A percentile compares a stretch with the other conserved stretches of the same genome.
These are phyloP conservation scores for Sclerotinia nivalis DNA, from an alignment of 2,329 filamentous ascomycete species.

Conservation along the genomic window DNA sequence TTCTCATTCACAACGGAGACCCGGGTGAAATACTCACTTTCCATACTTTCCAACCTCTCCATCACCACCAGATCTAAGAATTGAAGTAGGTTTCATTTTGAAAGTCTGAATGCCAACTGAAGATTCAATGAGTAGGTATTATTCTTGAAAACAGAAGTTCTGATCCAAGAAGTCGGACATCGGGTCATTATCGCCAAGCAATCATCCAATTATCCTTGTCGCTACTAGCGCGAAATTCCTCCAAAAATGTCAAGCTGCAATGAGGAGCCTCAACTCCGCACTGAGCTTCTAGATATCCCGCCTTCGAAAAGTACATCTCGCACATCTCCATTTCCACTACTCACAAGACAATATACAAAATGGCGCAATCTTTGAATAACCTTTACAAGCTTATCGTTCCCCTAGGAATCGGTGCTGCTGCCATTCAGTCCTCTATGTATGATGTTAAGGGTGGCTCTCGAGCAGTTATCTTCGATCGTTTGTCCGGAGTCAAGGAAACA, in stretches of 20 bases:
- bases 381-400: conserved; percentile 74
- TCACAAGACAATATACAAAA: conserved; percentile 34
- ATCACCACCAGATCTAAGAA: conserved; percentile 39
- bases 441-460: conserved; percentile 93
- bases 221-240: conserved; percentile 34
- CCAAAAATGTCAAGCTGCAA: conserved; percentile 35
- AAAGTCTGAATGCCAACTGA: conserved; percentile 20
- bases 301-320: conserved; percentile 24
- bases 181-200: conserved; percentile 31
- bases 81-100: conserved; percentile 42
- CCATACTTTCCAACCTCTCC: conserved; percentile 42
- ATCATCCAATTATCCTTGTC: conserved; percentile 26
- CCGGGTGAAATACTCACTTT: conserved; percentile 38
- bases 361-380: conserved; percentile 57
- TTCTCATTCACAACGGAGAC: conserved; percentile 13
- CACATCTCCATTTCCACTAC: conserved; percentile 20
- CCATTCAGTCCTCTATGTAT: conserved; percentile 83
- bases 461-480: conserved; percentile 95
- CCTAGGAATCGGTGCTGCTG: conserved; percentile 63
- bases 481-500: conserved; percentile 87
- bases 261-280: conserved; percentile 14
- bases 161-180: conserved; percentile 22
- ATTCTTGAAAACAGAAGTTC: conserved; percentile 1
- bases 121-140: conserved; percentile 16
- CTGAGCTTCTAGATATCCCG: conserved; percentile 21